phyloP scores from a whole-genome alignment of 768 basidiomycete species.

The Candolleomyces aberdarensis region DNA sequence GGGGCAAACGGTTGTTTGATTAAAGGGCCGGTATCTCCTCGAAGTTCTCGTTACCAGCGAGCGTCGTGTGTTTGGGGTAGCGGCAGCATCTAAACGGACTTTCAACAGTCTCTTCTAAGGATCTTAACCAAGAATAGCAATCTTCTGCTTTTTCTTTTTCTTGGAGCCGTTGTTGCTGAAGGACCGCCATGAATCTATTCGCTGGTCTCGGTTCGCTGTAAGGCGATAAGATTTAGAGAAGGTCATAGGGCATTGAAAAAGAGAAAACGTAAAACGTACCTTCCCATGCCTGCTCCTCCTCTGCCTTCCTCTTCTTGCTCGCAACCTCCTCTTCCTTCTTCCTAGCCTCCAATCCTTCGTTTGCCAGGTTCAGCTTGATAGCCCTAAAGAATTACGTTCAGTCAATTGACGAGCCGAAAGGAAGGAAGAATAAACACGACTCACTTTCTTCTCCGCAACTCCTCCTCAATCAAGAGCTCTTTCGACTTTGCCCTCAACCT shows the following conservation, averaged over 20 bases:
- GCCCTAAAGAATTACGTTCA: slow-evolving; percentile 45
- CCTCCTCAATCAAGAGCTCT: slow-evolving; percentile 87
- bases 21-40: slow-evolving; percentile 6
- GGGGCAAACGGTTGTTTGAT: background rate
- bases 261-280: slow-evolving; percentile 40
- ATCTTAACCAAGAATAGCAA: slow-evolving; percentile 58
- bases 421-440: slow-evolving; percentile 20
- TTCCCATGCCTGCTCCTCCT: slow-evolving; percentile 89
- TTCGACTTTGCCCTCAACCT: slow-evolving; percentile 72
- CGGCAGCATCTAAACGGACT: background rate
- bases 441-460: slow-evolving; percentile 79
- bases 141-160: slow-evolving; percentile 84
- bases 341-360: slow-evolving; percentile 89
- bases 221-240: background rate
- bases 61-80: too few species aligned
- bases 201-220: slow-evolving; percentile 70
- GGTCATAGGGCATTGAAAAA: background rate
- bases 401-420: background rate
- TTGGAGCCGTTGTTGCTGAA: slow-evolving; percentile 62
- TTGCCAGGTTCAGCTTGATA: slow-evolving; percentile 86
- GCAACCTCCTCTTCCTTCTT: slow-evolving; percentile 86
- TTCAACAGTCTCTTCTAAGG: background rate
- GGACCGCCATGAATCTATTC: slow-evolving; percentile 81
- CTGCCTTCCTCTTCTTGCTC: slow-evolving; percentile 78
- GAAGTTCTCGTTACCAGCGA: background rate